Evolutionary conservation across 139 green algal species (phyloP), one percentile per base, ranked within the genome.

Genomic region (Nannochloris sp.): DNA sequence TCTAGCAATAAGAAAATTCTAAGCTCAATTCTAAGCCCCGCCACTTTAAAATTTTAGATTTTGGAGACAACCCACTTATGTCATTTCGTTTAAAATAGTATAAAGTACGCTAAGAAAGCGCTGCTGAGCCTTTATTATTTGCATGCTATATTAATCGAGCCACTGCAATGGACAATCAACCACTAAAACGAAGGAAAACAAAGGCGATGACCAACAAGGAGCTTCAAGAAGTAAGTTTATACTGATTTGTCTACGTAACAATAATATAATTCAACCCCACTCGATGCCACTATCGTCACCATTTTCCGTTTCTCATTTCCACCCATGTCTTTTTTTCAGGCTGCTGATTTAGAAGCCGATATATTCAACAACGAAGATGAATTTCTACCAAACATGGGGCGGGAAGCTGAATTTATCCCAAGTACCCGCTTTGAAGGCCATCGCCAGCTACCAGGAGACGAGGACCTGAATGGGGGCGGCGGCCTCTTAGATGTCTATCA

Each of bases 341-440:
- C 53, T 33, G 64, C 51, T 8, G 73, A 80, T 42, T 65, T 88
- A 6, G 82, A 88, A 29, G 60, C 59, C 0, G 65, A 66, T 31
- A 48, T 88, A 25, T 88, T 88, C 31, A 68, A 71, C 6, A 19
- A 32, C 1, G 70, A 60, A n/a, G 39, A 61, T 9, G 61, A 71
- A 25, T 38, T 31, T 9, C 15, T 67, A 8, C 35, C 14, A 12
- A 61, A 65, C 7, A 9, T 9, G 8, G 19, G 56, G 12, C 24
- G 29, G 29, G 19, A 70, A 2, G 33, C 31, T 31, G 61, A 35
- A 58, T 10, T 39, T 23, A 8, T 19, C 34, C 9, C n/a, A 68
- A 24, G 30, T 31, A 14, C 27, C 13, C 46, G 33, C 31, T 59
- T 35, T 19, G 61, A 38, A 24, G 19, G n/a, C 14, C n/a, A n/a